These are phyloP conservation scores for Saccharomyces uvarum DNA, from an alignment of 1,139 yeast genomes.

Conservation along the genomic window DNA sequence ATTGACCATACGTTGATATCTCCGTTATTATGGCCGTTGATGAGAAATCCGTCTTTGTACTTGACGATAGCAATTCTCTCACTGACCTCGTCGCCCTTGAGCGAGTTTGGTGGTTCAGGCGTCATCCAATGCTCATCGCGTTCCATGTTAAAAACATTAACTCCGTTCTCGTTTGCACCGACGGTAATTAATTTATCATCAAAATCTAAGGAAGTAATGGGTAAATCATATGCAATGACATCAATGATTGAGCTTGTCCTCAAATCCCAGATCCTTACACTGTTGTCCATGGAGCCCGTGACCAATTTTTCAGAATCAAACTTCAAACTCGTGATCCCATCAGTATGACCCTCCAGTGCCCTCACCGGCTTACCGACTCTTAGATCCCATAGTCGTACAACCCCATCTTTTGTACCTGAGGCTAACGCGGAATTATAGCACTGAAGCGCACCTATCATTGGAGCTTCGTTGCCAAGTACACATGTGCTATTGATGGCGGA, in stretches of 20 bases:
- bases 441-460: constrained; percentile 32
- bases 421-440: constrained; percentile 67
- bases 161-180: not conserved
- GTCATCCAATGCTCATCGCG: not conserved
- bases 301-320: constrained; percentile 58
- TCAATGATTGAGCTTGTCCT: constrained; percentile 57
- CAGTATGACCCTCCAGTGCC: constrained; percentile 61
- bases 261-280: constrained; percentile 65
- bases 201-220: constrained; percentile 48
- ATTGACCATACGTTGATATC: not conserved
- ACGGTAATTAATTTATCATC: constrained; percentile 27
- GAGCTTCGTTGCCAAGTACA: not conserved
- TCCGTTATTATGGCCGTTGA: not conserved
- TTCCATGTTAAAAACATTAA: not conserved
- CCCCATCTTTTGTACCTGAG: constrained; percentile 69
- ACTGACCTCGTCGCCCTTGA: not conserved
- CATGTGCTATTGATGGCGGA: not conserved
- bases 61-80: not conserved
- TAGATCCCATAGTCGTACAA: constrained; percentile 69
- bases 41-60: not conserved
- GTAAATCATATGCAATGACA: constrained; percentile 49
- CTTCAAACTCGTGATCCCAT: constrained; percentile 59
- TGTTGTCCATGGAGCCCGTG: constrained; percentile 59
- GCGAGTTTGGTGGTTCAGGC: not conserved
- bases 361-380: constrained; percentile 62